Evolutionary conservation across 306 rosid species (phyloP), one percentile per base, ranked within the genome.

Genomic region (Cicer chorassanicum): DNA sequence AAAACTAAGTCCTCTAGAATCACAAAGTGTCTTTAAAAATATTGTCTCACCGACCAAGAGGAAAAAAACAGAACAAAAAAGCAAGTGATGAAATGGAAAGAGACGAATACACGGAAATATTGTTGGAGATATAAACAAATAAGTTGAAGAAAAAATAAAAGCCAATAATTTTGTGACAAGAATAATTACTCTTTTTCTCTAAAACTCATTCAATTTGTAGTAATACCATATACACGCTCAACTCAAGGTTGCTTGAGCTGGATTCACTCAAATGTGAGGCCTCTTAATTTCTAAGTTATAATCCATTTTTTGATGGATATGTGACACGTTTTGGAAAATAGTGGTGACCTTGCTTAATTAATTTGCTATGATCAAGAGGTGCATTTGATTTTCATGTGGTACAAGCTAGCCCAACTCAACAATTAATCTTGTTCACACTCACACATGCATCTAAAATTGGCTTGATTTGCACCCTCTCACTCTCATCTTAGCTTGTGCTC

Each of bases 121-220:
- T 42, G 74, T 70, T 56, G 46, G 45, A 81, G 53, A 76, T 65
- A 39, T 18, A 45, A 51, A 68, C 68, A 49, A 57, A 57, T 24
- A 50, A 19, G 21, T 29, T 46, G 62, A 11, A 44, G 10, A 15
- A 56, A 48, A 59, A 9, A 6, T 40, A 68, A 34, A 34, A 42
- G 62, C 61, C 75, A 68, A 73, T 10, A 77, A 64, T 73, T 81
- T 71, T 55, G 51, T 24, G 49, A 60, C 72, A 73, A 82, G 78
- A 54, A 2, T 55, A 62, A 63, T 56, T 18, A 55, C 45, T 56
- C 63, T 64, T 70, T 76, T 57, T 13, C 21, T 68, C 68, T 39
- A 13, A 24, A 24, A 6, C 41, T 50, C 60, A 59, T 75, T 62
- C 49, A 41, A 6, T 60, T 60, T 71, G 24, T 40, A 55, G 54